Evolutionary conservation across 768 basidiomycete species (phyloP), one percentile per base, ranked within the genome.

Genomic region (Pleurotus pulmonarius): DNA sequence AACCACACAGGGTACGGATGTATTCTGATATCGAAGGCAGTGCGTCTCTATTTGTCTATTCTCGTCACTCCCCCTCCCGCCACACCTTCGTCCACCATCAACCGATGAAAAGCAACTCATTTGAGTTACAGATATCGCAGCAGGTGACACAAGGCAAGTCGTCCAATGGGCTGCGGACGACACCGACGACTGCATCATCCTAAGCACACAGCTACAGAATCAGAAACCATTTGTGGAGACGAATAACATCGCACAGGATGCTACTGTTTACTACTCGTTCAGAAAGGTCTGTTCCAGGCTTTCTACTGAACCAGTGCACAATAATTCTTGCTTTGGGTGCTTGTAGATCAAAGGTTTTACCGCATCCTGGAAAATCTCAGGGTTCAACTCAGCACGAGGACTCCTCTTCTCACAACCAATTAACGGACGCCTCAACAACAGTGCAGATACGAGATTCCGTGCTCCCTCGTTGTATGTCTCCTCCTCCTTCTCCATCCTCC

Each of bases 201-300:
- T 46, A 26, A 16, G n/a, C 20, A 55, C 45, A 0, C 54, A 37
- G n/a, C 44, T 55, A 12, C 54, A 45, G 38, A 16, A 13, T 6
- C 54, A 45, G 18, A 29, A 37, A 13, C 45, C 26, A n/a, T 45
- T 45, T 29, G 34, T 25, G 5, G 54, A 55, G 37, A 67, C 72
- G 55, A 58, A 62, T 4, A 79, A 82, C 57, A 75, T 75, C 52
- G 78, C 81, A 13, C 74, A 80, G 64, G 82, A 84, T 67, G 76
- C 76, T 7, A 69, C 71, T 4, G 75, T 72, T 0, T 79, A 75
- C 60, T 80, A 80, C 59, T 79, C 81, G 1, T 75, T 74, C 1
- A 60, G 61, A 2, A 69, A 64, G 46, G 76, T 76, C 57, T 13
- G 70, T 39, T 63, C 34, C 59, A 20, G 11, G 5, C 16, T 22